Evolutionary conservation across 345 rosid genomes (phyloP).

Genomic region (Salix suchowensis): DNA sequence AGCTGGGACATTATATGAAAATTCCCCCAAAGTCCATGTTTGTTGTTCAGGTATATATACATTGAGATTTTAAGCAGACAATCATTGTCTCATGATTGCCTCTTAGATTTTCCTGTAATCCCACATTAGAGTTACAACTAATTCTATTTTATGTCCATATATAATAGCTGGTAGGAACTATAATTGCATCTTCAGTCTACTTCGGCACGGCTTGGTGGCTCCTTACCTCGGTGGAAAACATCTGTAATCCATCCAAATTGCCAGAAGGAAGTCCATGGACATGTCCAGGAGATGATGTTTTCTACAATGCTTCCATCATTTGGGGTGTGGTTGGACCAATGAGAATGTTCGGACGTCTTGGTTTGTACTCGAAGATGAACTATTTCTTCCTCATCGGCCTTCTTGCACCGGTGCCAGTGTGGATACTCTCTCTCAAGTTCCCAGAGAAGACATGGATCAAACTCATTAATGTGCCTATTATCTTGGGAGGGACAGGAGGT

Average conservation of each 20-base stretch:
- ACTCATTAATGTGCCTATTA: slow-evolving; percentile 36
- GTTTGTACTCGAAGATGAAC: slow-evolving; percentile 42
- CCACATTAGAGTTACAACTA: neutral
- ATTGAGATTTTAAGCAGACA: neutral
- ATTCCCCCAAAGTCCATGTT: slow-evolving; percentile 58
- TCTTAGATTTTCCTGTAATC: neutral
- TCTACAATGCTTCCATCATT: slow-evolving; percentile 53
- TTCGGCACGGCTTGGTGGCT: slow-evolving; percentile 55
- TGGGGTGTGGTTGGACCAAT: slow-evolving; percentile 57
- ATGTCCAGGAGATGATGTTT: slow-evolving; percentile 41
- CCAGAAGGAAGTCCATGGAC: slow-evolving; percentile 54
- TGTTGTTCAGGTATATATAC: slow-evolving; percentile 40
- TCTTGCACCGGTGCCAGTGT: slow-evolving; percentile 39
- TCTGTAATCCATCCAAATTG: slow-evolving; percentile 31
- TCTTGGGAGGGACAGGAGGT: slow-evolving; percentile 29
- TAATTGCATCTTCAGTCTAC: slow-evolving; percentile 40
- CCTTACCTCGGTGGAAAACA: slow-evolving; percentile 34
- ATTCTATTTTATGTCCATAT: neutral
- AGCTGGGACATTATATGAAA: slow-evolving; percentile 61
- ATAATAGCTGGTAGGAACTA: slow-evolving; percentile 36
- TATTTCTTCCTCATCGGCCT: slow-evolving; percentile 53
- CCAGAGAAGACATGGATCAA: slow-evolving; percentile 42
- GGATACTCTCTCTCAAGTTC: slow-evolving; percentile 34
- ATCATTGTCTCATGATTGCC: neutral
- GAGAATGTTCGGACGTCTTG: slow-evolving; percentile 42